phyloP scores from a whole-genome alignment of 129 eudicot species.

The Dittrichia graveolens region DNA sequence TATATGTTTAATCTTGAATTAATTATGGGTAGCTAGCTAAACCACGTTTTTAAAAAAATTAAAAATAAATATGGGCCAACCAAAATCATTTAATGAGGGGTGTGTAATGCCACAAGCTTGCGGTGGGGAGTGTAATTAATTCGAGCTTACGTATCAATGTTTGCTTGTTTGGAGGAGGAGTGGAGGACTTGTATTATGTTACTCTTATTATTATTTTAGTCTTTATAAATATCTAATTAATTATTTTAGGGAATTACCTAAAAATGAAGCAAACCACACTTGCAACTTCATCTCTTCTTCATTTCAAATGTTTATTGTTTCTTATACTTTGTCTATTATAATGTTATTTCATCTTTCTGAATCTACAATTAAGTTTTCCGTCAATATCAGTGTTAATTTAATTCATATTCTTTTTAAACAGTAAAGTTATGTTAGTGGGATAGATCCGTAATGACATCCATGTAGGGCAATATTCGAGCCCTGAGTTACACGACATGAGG shows the following conservation, averaged over 20 bases:
- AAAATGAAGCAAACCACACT: constrained; percentile 33
- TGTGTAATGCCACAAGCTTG: constrained; percentile 34
- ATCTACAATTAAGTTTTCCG: too few species aligned
- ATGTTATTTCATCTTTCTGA: too few species aligned
- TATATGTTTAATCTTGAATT: constrained; percentile 16
- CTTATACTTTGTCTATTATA: too few species aligned
- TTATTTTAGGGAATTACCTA: constrained; percentile 15
- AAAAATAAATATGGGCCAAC: constrained; percentile 20
- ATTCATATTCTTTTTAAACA: too few species aligned
- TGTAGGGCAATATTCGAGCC: too few species aligned
- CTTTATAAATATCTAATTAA: constrained; percentile 4
- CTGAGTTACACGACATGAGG: too few species aligned
- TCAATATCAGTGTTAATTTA: too few species aligned
- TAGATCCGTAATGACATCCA: too few species aligned
- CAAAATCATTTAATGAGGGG: constrained; percentile 27
- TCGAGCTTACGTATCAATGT: constrained; percentile 34
- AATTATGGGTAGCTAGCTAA: background rate
- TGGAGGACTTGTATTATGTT: constrained; percentile 1
- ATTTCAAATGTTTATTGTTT: background rate
- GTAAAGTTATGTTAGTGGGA: too few species aligned
- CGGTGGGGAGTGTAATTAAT: constrained; percentile 32
- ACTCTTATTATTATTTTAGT: background rate
- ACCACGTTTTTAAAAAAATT: background rate
- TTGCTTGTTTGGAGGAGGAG: constrained; percentile 32
- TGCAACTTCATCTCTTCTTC: constrained; percentile 17